Conservation (phyloP, 495 filamentous ascomycete genomes). For the Elasticomyces elasticus region DNA sequence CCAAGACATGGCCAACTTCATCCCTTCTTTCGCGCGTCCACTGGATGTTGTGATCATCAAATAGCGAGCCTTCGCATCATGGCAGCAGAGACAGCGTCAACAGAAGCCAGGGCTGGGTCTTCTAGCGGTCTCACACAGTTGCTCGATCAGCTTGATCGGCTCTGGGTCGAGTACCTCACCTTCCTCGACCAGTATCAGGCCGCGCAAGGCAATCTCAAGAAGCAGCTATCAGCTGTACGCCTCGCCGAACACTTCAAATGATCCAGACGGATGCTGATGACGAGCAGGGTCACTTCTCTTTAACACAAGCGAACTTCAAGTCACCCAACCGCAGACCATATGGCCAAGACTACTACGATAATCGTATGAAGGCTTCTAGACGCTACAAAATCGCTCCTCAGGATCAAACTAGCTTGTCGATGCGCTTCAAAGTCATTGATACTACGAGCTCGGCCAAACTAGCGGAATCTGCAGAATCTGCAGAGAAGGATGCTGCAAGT, state of each 20-base stretch:
- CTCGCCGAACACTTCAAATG: slow-evolving; percentile 22
- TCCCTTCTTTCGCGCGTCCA: too few relatives aligned
- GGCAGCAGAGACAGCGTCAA: too few relatives aligned
- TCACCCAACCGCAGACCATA: slow-evolving; percentile 26
- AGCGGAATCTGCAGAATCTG: neutral
- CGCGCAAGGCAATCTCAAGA: slow-evolving; percentile 45
- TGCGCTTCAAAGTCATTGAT: neutral
- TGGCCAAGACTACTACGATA: slow-evolving; percentile 39
- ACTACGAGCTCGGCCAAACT: neutral
- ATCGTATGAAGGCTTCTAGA: slow-evolving; percentile 33
- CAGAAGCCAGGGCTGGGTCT: neutral
- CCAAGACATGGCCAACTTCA: too few relatives aligned
- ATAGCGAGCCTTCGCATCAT: too few relatives aligned
- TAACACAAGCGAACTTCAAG: slow-evolving; percentile 40
- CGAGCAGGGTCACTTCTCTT: slow-evolving; percentile 30
- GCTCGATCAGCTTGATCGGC: slow-evolving; percentile 42
- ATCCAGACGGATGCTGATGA: neutral
- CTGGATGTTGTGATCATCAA: too few relatives aligned
- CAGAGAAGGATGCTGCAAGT: neutral
- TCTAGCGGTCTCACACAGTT: neutral
- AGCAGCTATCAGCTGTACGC: slow-evolving; percentile 43
- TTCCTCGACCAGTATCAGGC: slow-evolving; percentile 62
- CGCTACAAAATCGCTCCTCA: neutral
- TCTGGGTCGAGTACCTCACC: slow-evolving; percentile 59
- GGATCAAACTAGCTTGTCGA: neutral